phyloP scores from a whole-genome alignment of 352 stramenopile genomes.

The Phytophthora rubi region DNA sequence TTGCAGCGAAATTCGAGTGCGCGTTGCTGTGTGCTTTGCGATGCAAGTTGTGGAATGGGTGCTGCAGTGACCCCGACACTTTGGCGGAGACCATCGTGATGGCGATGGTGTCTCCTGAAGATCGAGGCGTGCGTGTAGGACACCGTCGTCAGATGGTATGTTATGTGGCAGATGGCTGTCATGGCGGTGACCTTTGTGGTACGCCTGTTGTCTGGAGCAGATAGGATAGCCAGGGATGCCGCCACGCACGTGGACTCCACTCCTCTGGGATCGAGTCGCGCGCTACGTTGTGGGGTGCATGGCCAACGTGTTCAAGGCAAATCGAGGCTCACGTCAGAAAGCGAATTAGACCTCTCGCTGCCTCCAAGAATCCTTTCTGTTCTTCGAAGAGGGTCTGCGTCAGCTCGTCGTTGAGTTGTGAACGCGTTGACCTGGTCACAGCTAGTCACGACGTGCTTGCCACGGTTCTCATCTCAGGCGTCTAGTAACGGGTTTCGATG shows the following conservation, averaged over 20 bases:
- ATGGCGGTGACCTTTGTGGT: slow-evolving; percentile 20
- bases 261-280: background rate
- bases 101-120: slow-evolving; percentile 21
- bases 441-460: background rate
- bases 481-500: background rate
- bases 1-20: slow-evolving; percentile 1
- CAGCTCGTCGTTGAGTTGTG: slow-evolving; percentile 10
- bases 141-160: slow-evolving; percentile 20
- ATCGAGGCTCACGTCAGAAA: slow-evolving; percentile 3
- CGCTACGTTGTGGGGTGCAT: background rate
- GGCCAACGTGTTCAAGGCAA: background rate
- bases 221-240: slow-evolving; percentile 18
- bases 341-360: background rate
- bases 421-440: slow-evolving; percentile 10
- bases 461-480: background rate
- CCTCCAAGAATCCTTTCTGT: slow-evolving; percentile 1
- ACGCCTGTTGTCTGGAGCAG: slow-evolving; percentile 2
- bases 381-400: too few relatives aligned
- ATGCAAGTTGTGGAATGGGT: slow-evolving; percentile 43
- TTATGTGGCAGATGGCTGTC: slow-evolving; percentile 30
- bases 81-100: background rate
- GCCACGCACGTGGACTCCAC: too few relatives aligned
- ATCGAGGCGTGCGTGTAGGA: slow-evolving; percentile 26
- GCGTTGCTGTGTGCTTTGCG: slow-evolving; percentile 17
- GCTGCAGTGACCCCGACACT: slow-evolving; percentile 1